Evolutionary conservation across 2,329 filamentous ascomycete genomes (phyloP).

Genomic region (Aureobasidium uvarum): DNA sequence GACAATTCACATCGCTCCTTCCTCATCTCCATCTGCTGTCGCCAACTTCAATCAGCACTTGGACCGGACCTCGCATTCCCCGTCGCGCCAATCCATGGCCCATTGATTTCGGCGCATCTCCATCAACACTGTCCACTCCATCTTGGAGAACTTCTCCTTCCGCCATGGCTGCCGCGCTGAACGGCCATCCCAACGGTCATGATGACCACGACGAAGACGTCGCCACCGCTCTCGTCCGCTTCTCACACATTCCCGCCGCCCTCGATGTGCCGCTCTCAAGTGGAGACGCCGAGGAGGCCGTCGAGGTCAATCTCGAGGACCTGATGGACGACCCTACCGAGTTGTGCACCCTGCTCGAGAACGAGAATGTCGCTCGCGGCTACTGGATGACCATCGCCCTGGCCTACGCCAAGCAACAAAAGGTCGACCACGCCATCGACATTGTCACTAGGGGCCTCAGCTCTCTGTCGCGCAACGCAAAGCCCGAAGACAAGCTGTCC

Average conservation of each 20-base stretch:
- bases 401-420: constrained; percentile 93
- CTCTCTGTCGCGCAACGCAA: constrained; percentile 61
- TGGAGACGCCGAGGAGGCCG: constrained; percentile 65
- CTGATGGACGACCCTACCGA: constrained; percentile 92
- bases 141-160: neutral
- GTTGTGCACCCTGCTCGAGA: constrained; percentile 90
- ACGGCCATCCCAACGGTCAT: constrained; percentile 54
- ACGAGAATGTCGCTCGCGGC: constrained; percentile 83
- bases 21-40: neutral
- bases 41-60: neutral
- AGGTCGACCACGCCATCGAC: constrained; percentile 77
- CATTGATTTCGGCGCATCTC: constrained; percentile 21
- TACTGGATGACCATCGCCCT: constrained; percentile 99
- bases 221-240: constrained; percentile 48
- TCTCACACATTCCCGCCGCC: constrained; percentile 60
- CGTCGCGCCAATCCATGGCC: constrained; percentile 18
- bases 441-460: constrained; percentile 70
- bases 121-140: neutral
- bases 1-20: neutral
- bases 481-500: constrained; percentile 78
- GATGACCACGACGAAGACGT: constrained; percentile 45
- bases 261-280: constrained; percentile 64
- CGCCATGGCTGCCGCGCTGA: constrained; percentile 52
- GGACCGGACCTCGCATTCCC: neutral
- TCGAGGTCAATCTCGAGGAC: constrained; percentile 90